These are phyloP conservation scores for Danielozyma ontarioensis DNA, from an alignment of 805 yeast genomes.

Conservation along the genomic window DNA sequence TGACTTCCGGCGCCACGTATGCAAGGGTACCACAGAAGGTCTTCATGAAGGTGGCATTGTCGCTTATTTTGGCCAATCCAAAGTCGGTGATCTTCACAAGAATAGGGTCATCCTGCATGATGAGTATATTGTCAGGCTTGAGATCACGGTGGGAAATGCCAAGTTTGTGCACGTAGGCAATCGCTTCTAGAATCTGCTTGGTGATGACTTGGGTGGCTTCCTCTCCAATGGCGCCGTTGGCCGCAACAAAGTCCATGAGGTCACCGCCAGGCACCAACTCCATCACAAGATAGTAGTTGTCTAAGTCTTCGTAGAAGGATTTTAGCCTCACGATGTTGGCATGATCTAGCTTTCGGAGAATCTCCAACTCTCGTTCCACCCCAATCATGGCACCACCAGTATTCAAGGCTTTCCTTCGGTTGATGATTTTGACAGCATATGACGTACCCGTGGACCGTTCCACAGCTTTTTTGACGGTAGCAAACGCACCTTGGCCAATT, in stretches of 20 bases:
- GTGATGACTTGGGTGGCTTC: conserved; percentile 84
- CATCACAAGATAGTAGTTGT: conserved; percentile 84
- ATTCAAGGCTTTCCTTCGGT: conserved; percentile 66
- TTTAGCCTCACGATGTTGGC: conserved; percentile 79
- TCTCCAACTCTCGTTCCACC: conserved; percentile 80
- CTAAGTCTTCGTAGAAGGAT: conserved; percentile 80
- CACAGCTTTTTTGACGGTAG: conserved; percentile 87
- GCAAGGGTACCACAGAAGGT: conserved; percentile 98
- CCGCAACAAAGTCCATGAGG: conserved; percentile 93
- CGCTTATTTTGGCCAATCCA: conserved; percentile 90
- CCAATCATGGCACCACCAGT: conserved; percentile 70
- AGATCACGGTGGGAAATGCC: conserved; percentile 96
- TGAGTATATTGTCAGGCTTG: conserved; percentile 92
- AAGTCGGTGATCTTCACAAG: conserved; percentile 91
- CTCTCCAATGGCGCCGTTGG: conserved; percentile 88
- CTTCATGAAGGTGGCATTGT: conserved; percentile 79
- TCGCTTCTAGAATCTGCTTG: conserved; percentile 77
- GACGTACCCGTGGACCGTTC: conserved; percentile 81
- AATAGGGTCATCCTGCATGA: conserved; percentile 88
- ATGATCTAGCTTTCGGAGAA: conserved; percentile 72
- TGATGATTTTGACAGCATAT: conserved; percentile 87
- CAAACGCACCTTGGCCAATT: conserved; percentile 98
- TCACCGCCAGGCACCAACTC: conserved; percentile 97
- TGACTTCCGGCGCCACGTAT: conserved; percentile 94
- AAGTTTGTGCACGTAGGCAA: conserved; percentile 77